Conservation (phyloP, 306 rosid species). For the Vigna nakashimae region DNA sequence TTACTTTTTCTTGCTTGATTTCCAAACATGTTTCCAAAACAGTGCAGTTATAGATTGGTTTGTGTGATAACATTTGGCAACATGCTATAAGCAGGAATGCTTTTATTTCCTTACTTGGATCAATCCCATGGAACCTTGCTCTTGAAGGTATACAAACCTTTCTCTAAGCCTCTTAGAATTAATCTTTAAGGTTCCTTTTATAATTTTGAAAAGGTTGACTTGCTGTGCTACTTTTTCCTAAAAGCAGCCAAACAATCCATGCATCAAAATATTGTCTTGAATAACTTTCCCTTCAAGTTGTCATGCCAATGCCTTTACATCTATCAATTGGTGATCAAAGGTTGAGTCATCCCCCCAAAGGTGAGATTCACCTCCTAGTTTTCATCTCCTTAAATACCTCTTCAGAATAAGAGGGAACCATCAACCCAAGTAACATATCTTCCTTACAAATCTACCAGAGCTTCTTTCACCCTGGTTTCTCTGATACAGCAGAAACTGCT, state of each 20-base stretch:
- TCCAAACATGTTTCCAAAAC: neutral
- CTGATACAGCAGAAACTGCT: neutral
- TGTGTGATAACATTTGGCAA: neutral
- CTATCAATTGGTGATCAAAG: slow-evolving; percentile 30
- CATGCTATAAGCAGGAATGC: neutral
- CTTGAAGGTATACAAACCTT: slow-evolving; percentile 21
- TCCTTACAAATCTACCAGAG: slow-evolving; percentile 1
- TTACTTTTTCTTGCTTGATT: neutral
- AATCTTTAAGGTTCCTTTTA: neutral
- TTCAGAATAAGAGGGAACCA: slow-evolving; percentile 10
- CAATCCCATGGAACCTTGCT: slow-evolving; percentile 35
- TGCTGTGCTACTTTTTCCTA: slow-evolving; percentile 11
- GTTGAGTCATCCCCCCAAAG: slow-evolving; percentile 41
- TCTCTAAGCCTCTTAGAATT: slow-evolving; percentile 41
- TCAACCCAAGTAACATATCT: slow-evolving; percentile 34
- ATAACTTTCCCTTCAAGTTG: slow-evolving; percentile 34
- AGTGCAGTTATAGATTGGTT: neutral
- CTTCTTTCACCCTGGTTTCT: slow-evolving; percentile 27
- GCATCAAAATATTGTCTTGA: slow-evolving; percentile 38
- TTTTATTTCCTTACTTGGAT: slow-evolving; percentile 21
- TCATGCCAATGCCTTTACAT: slow-evolving; percentile 6
- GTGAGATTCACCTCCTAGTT: slow-evolving; percentile 2
- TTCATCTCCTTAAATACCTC: slow-evolving; percentile 38
- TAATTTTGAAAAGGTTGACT: slow-evolving; percentile 30
- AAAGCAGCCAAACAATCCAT: slow-evolving; percentile 46